phyloP scores from a whole-genome alignment of 257 asterid genomes.

The Lycium barbarum region DNA sequence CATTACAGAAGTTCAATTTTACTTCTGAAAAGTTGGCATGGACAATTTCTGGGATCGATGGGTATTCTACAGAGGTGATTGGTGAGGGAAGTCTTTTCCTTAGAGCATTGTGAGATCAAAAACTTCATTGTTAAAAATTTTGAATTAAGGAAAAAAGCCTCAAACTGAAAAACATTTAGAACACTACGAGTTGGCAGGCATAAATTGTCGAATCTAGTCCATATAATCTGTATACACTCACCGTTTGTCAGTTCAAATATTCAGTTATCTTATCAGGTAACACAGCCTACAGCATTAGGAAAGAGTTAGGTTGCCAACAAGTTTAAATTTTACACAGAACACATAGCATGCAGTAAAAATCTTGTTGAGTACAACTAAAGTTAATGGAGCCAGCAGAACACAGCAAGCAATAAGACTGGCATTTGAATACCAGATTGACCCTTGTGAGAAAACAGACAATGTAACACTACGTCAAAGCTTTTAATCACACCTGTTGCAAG shows the following conservation, averaged over 20 bases:
- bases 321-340: background rate
- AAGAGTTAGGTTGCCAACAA: slow-evolving; percentile 1
- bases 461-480: slow-evolving; percentile 29
- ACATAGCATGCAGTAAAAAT: background rate
- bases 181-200: slow-evolving; percentile 18
- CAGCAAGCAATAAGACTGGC: slow-evolving; percentile 14
- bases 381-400: slow-evolving; percentile 9
- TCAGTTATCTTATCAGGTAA: background rate
- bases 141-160: background rate
- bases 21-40: slow-evolving; percentile 10
- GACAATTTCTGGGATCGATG: background rate
- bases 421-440: slow-evolving; percentile 15
- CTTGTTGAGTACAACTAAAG: background rate
- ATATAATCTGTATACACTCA: background rate
- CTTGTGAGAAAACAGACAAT: slow-evolving; percentile 25
- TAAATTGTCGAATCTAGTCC: background rate
- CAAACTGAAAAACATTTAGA: background rate
- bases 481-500: slow-evolving; percentile 88
- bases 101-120: background rate
- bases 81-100: background rate
- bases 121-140: background rate
- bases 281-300: background rate
- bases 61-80: background rate
- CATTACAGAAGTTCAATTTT: slow-evolving; percentile 6
- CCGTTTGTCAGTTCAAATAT: background rate